A percentile compares a stretch with the other conserved stretches of the same genome.
These are phyloP conservation scores for Danielia reshetovae DNA, from an alignment of 805 yeast genomes.

Conservation along the genomic window DNA sequence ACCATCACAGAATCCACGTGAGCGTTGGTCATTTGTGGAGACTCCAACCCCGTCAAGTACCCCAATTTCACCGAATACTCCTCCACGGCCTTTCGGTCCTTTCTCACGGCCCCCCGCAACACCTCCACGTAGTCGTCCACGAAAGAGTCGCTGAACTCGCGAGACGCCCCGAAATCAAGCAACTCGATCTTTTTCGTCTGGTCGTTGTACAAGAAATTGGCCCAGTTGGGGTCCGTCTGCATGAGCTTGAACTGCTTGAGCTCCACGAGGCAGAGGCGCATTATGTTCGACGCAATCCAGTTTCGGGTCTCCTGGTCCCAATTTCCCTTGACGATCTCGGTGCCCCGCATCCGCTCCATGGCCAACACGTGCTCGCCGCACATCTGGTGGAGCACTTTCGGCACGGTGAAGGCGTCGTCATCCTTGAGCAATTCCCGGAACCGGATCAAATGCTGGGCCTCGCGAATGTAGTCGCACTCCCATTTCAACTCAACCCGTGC, in stretches of 20 bases:
- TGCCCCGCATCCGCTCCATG: slow-evolving; percentile 84
- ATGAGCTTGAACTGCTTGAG: slow-evolving; percentile 81
- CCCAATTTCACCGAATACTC: slow-evolving; percentile 71
- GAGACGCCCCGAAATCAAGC: slow-evolving; percentile 93
- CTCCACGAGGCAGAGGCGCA: slow-evolving; percentile 84
- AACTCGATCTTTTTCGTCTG: slow-evolving; percentile 73
- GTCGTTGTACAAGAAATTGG: slow-evolving; percentile 83
- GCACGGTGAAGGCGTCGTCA: slow-evolving; percentile 69
- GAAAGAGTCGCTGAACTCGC: slow-evolving; percentile 69
- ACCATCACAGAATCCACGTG: slow-evolving; percentile 89
- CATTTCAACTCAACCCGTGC: slow-evolving; percentile 91
- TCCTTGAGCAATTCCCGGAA: slow-evolving; percentile 54
- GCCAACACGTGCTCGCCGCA: slow-evolving; percentile 84
- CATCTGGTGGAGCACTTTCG: slow-evolving; percentile 70
- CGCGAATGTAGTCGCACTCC: slow-evolving; percentile 96
- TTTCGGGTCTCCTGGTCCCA: slow-evolving; percentile 71
- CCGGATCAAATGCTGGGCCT: slow-evolving; percentile 69
- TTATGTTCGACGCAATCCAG: slow-evolving; percentile 79
- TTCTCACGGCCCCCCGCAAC: slow-evolving; percentile 67
- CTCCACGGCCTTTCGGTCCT: slow-evolving; percentile 63
- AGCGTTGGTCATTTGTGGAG: slow-evolving; percentile 82
- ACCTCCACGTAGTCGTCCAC: slow-evolving; percentile 64
- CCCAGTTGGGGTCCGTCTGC: slow-evolving; percentile 99
- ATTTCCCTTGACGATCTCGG: slow-evolving; percentile 72
- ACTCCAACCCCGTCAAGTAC: slow-evolving; percentile 87